Evolutionary conservation across 75 land plant genomes (phyloP).

Genomic region (Larix kaempferi): DNA sequence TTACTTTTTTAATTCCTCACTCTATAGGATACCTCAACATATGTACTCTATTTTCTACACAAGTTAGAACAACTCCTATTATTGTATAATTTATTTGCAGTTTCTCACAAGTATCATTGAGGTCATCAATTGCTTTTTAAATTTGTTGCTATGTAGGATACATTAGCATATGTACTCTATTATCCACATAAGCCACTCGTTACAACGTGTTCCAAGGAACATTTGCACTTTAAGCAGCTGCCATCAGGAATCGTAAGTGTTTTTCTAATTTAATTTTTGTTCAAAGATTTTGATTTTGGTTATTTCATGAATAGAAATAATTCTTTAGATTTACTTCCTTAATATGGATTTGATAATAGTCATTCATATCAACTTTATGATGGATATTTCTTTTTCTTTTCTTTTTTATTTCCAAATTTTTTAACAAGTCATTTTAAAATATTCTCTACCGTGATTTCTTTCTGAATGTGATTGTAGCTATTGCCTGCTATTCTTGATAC

Average conservation of each 20-base stretch:
- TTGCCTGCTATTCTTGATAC: conserved; percentile 97
- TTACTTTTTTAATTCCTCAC: too few species aligned
- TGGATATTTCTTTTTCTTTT: neutral
- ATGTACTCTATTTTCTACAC: conserved; percentile 87
- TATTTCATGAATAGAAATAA: neutral
- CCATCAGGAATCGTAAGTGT: conserved; percentile 95
- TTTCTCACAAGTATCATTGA: neutral
- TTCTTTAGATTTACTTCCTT: too few species aligned
- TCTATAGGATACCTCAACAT: conserved; percentile 83
- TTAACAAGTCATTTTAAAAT: neutral
- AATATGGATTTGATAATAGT: neutral
- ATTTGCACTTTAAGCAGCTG: conserved; percentile 93
- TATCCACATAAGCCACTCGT: conserved; percentile 99
- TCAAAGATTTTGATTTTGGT: neutral
- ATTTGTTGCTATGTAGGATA: conserved; percentile 56
- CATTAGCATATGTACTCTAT: conserved; percentile 94
- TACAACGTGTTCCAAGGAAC: conserved; percentile 98
- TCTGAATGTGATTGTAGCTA: conserved; percentile 97
- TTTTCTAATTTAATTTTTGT: neutral
- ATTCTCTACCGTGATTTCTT: neutral
- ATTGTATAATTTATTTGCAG: too few species aligned
- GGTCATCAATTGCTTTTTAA: neutral
- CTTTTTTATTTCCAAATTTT: neutral
- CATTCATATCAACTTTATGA: neutral
- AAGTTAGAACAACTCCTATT: too few species aligned